Evolutionary conservation across 495 filamentous ascomycete genomes (phyloP), one percentile per base, ranked within the genome.

Genomic region (Xylaria bambusicola): DNA sequence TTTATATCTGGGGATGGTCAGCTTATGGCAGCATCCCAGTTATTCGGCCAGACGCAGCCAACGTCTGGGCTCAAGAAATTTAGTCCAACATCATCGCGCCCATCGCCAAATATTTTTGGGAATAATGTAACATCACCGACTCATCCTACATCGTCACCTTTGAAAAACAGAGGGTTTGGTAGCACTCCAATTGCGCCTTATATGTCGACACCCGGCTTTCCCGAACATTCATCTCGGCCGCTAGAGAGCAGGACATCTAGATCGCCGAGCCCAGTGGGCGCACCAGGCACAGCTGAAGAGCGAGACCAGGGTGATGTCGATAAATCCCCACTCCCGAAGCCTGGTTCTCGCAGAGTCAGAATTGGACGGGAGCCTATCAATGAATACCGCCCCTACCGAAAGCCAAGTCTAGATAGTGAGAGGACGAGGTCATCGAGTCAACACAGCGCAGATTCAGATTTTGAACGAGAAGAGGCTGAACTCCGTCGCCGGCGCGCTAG

Each of bases 81-180:
- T 27, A 81, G 78, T 56, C 78, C 78, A 13, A 80, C 78, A 15
- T 80, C 77, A 3, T 81, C 78, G 2, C 73, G 78, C 2, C 78
- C 78, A 0, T 81, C 78, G 0, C 77, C 77, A 0, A 63, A 75
- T 38, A 61, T 73, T 7, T 76, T 77, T 26, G 57, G 58, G 20
- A 66, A 66, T 1, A 73, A 74, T 24, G 55, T 66, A 0, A 74
- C 73, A 9, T 78, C 75, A 13, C 69, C 75, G 26, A 63, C 61
- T 20, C 35, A 33, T 23, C 53, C 66, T 40, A 60, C 67, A 17
- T 79, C 77, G 5, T 81, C 78, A 1, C 78, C 78, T 0, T 60
- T 79, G 7, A 78, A 77, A 59, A 59, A 71, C 44, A 38, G 49
- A 53, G 49, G 57, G 9, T 9, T 53, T 1, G 40, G 13, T 8